These are phyloP conservation scores for Senna siamea DNA, from an alignment of 306 rosid genomes.

Conservation along the genomic window DNA sequence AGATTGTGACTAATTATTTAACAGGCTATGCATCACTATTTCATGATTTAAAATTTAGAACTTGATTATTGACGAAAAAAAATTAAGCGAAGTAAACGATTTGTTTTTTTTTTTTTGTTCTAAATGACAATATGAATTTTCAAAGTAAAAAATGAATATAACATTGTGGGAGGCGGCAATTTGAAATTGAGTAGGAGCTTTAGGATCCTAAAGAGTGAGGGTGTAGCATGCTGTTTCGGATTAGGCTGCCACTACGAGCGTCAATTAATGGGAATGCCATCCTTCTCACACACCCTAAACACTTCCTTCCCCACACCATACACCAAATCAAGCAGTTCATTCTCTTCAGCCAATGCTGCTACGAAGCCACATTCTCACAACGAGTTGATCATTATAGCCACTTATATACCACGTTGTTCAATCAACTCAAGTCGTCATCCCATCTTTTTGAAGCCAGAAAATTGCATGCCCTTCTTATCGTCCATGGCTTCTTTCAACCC, in stretches of 20 bases:
- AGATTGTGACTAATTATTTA: no score
- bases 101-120: no score
- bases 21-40: no score
- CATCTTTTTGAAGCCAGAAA: slow-evolving; percentile 44
- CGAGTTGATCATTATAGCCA: neutral
- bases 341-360: neutral
- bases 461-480: slow-evolving; percentile 46
- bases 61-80: no score
- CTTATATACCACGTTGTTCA: slow-evolving; percentile 26
- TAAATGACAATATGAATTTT: no score
- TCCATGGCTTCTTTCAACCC: slow-evolving; percentile 51
- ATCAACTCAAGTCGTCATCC: slow-evolving; percentile 48
- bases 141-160: no score
- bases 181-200: no score
- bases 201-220: no score
- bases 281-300: slow-evolving; percentile 14
- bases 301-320: slow-evolving; percentile 17
- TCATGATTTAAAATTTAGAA: no score
- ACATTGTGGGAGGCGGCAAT: no score
- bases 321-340: neutral
- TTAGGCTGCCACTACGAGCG: neutral
- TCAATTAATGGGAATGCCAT: neutral
- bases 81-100: no score
- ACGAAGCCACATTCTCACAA: neutral
- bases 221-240: slow-evolving; percentile 21